Conservation (phyloP, 805 yeast genomes). For the Suhomyces sp. region DNA sequence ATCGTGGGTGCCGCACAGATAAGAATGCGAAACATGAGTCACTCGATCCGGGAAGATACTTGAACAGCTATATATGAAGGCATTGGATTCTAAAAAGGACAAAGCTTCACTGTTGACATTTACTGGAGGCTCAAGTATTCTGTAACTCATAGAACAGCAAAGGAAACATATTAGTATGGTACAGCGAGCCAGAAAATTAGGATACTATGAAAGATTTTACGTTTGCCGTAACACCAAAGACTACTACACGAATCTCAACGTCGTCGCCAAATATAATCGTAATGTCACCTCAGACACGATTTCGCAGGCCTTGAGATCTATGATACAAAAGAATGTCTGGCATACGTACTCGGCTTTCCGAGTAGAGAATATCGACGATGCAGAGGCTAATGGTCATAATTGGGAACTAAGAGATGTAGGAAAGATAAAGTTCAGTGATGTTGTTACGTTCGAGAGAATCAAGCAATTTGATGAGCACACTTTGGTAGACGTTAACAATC, state of each 20-base stretch:
- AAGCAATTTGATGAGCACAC: conserved; percentile 2
- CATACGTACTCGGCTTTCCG: conserved; percentile 8
- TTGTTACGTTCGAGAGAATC: conserved; percentile 4
- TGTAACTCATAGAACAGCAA: not conserved
- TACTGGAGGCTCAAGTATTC: not conserved
- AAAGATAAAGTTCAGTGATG: conserved; percentile 4
- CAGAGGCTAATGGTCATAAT: conserved; percentile 6
- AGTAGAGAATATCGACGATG: not conserved
- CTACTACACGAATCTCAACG: conserved; percentile 10
- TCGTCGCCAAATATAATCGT: conserved; percentile 4
- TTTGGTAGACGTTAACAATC: conserved; percentile 3
- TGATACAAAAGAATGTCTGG: conserved; percentile 9
- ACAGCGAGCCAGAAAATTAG: not conserved
- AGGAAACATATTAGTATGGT: not conserved
- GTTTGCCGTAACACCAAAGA: conserved; percentile 8
- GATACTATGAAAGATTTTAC: conserved; percentile 10
- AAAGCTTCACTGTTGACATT: not conserved
- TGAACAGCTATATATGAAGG: not conserved
- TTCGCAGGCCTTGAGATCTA: conserved; percentile 6
- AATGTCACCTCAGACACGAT: not conserved
- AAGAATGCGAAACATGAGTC: not conserved
- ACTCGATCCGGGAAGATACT: not conserved
- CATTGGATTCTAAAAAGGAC: not conserved
- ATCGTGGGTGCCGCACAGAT: not conserved
- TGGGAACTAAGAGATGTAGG: conserved; percentile 9